Percentiles rank a stretch among this genome's conserved stretches.
These are phyloP conservation scores for Lasiosphaeria miniovina DNA, from an alignment of 495 filamentous ascomycete species.

Conservation along the genomic window DNA sequence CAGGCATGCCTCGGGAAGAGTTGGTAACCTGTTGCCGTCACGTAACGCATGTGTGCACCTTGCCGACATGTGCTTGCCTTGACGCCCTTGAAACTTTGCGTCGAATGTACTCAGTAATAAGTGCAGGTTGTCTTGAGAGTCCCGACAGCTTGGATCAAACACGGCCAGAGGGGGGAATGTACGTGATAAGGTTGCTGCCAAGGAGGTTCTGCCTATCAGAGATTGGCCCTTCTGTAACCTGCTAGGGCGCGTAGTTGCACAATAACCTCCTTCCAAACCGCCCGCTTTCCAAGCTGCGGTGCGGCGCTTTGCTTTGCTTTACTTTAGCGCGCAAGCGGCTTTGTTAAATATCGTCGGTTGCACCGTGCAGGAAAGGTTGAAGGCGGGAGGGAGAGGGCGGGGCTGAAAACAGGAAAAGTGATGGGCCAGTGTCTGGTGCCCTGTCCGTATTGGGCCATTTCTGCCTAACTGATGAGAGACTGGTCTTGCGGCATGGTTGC, in stretches of 20 bases:
- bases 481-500: slow-evolving; percentile 1
- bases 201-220: too few relatives aligned
- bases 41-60: too few relatives aligned
- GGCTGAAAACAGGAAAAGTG: neutral
- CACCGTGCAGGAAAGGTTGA: neutral
- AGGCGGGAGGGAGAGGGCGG: neutral
- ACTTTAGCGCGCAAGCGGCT: too few relatives aligned
- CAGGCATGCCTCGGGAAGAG: too few relatives aligned
- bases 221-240: too few relatives aligned
- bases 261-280: too few relatives aligned
- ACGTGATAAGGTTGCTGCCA: neutral
- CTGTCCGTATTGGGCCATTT: slow-evolving; percentile 20
- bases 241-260: too few relatives aligned
- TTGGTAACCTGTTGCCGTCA: too few relatives aligned
- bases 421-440: slow-evolving; percentile 8
- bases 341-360: neutral
- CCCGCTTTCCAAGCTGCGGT: too few relatives aligned
- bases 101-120: neutral
- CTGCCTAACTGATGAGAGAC: slow-evolving; percentile 14
- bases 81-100: too few relatives aligned
- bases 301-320: too few relatives aligned
- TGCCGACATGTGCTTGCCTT: too few relatives aligned
- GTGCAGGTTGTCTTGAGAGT: neutral
- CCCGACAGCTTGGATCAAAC: slow-evolving; percentile 4
- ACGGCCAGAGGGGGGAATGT: neutral